Evolutionary conservation across 2,329 filamentous ascomycete species (phyloP), one percentile per base, ranked within the genome.

Genomic region (Lachnellula suecica): DNA sequence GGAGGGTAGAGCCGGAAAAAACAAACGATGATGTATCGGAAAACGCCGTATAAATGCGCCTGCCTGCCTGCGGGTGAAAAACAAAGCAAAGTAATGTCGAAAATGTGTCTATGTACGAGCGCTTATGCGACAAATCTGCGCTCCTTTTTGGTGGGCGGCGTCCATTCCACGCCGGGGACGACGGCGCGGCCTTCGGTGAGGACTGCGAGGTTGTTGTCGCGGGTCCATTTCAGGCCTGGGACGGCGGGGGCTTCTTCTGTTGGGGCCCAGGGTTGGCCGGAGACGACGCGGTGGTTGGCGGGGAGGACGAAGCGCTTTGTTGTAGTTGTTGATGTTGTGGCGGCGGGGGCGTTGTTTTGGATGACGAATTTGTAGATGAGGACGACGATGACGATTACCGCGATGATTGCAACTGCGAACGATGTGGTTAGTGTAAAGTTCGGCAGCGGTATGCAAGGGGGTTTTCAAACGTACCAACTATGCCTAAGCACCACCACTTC

Each of bases 401-500:
- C 68, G 59, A 82, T 74, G 60, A 82, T 81, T 55, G 80, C 67
- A 49, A 80, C 78, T 81, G 49, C 22, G 43, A 44, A 40, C 27
- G 47, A 59, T 61, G 57, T 47, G 44, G 29, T 57, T 53, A 61
- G 56, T 40, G 43, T 29, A 49, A 20, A 2, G 23, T 27, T 24
- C 10, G 31, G 48, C 41, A 19, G 23, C 34, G 41, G 41, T 38
- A 51, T 45, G 31, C 40, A 19, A 47, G 6, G 17, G 29, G 37
- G 50, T 59, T 47, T 51, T 29, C 46, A 40, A 44, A 59, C 59
- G 49, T 61, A 82, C 80, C 72, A 68, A 79, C 76, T 74, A 97
- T 90, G 65, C 87, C 85, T 62, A 96, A 74, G 78, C 91, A 96
- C 70, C 89, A 92, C 92, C 91, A 97, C 88, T 97, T 97, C 91